Conservation (phyloP, 1,139 yeast genomes). For the Zygotorulaspora mrakii region DNA sequence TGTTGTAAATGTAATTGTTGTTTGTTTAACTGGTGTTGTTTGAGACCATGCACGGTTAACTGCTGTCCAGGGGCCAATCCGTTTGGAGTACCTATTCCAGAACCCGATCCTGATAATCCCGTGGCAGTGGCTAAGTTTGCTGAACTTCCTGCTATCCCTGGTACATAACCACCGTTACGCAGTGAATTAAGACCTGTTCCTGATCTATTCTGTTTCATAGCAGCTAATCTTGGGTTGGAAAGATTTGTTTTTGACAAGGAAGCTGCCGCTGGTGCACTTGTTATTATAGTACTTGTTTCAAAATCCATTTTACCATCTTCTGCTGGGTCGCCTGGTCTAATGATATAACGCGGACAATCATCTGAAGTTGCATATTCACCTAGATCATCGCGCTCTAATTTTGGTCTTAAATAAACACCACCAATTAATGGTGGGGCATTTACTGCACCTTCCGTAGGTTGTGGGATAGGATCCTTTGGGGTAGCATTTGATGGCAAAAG, state of each 20-base stretch:
- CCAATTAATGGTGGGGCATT: conserved; percentile 93
- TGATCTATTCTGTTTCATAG: conserved; percentile 22
- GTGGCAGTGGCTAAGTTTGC: conserved; percentile 8
- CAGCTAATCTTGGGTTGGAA: conserved; percentile 24
- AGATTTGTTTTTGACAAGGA: conserved; percentile 24
- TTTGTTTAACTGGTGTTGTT: conserved; percentile 24
- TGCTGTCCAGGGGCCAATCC: conserved; percentile 14
- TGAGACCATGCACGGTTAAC: conserved; percentile 23
- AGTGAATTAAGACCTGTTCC: conserved; percentile 14
- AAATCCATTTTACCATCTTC: conserved; percentile 36
- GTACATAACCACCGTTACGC: conserved; percentile 12
- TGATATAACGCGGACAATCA: conserved; percentile 59
- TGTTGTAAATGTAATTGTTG: conserved; percentile 33
- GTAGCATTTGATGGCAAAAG: conserved; percentile 71
- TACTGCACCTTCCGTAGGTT: conserved; percentile 69
- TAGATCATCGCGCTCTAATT: conserved; percentile 70
- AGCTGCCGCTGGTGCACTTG: conserved; percentile 24
- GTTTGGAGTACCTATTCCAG: conserved; percentile 13
- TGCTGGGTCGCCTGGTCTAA: conserved; percentile 42
- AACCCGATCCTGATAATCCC: conserved; percentile 5
- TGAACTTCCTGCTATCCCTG: conserved; percentile 10
- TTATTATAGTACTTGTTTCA: conserved; percentile 33
- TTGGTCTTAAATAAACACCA: conserved; percentile 76
- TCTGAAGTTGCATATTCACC: conserved; percentile 65
- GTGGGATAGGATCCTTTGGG: conserved; percentile 71